Base-by-base conservation (phyloP, 192 early-diverging fungal genomes). In the Entomortierella chlamydospora region DNA sequence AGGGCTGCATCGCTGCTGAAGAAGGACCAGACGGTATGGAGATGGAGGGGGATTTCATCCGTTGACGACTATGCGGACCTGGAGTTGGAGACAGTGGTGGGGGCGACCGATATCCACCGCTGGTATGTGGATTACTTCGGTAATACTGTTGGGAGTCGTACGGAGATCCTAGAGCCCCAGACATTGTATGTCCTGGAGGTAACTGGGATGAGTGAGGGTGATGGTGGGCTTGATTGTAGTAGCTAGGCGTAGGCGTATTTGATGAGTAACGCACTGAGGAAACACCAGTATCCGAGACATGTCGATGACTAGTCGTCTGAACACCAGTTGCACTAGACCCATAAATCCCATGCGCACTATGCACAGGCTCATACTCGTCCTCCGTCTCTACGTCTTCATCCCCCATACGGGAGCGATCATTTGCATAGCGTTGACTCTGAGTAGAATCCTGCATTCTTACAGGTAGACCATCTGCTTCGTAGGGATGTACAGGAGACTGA, bases 371-470 rank as follows among this genome's bases (percentile, higher is more conserved):
- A 23, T 45, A 53, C 54, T 62, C 66, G 39, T 77, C 66, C 68
- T 79, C 76, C 12, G 68, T 70, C 31, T 79, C 76, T 0, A 64
- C 37, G 29, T 70, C 76, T 17, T 61, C 76, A 2, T 60, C 76
- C 15, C 70, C 68, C 25, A 55, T 37, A 15, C 45, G 61, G 7
- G 39, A 9, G 11, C n/a, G 57, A 23, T 73, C 45, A 17, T 60
- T 45, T 1, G n/a, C 25, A 42, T 65, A 51, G 3, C 12, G 8
- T 39, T 8, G 57, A 2, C 23, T 23, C 26, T n/a, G 43, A 56
- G 17, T 25, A 22, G 56, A 33, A 1, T 49, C 54, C 42, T 51
- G 54, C 31, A 43, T 41, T n/a, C 13, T 31, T 34, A 39, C 13
- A 9, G 39, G 39, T 9, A 9, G 49, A 2, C 50, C 9, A 17